These are phyloP conservation scores for Solanum bulbocastanum DNA, from an alignment of 257 asterid genomes.

Conservation along the genomic window DNA sequence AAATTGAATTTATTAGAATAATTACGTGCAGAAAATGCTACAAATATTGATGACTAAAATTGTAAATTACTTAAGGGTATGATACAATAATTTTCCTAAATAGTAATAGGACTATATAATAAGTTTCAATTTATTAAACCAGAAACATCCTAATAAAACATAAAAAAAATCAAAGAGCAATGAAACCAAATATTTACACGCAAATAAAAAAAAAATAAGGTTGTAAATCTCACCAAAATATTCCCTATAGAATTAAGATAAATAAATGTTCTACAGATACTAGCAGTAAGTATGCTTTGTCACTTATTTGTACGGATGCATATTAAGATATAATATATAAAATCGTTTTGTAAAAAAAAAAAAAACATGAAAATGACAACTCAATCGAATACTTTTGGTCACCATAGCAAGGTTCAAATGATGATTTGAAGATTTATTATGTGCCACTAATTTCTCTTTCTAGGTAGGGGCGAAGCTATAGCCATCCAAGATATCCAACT, in stretches of 20 bases:
- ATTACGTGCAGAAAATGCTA: background rate
- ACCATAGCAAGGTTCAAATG: background rate
- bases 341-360: background rate
- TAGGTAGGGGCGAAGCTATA: background rate
- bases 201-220: background rate
- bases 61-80: background rate
- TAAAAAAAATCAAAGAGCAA: too few relatives aligned
- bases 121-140: too few relatives aligned
- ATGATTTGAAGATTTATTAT: background rate
- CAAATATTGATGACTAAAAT: background rate
- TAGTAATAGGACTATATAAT: background rate
- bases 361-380: background rate
- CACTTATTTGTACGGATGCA: too few relatives aligned
- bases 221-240: background rate
- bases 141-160: background rate
- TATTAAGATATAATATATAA: too few relatives aligned
- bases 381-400: background rate
- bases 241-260: background rate
- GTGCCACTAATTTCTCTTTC: background rate
- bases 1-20: too few relatives aligned
- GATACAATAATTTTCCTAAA: background rate
- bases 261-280: too few relatives aligned
- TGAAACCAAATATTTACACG: too few relatives aligned
- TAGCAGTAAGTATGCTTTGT: background rate
- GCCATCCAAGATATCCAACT: fast-evolving